A percentile compares a stretch with the other conserved stretches of the same genome.
phyloP scores from a whole-genome alignment of 2,329 filamentous ascomycete species.

The Tolypocladium album region DNA sequence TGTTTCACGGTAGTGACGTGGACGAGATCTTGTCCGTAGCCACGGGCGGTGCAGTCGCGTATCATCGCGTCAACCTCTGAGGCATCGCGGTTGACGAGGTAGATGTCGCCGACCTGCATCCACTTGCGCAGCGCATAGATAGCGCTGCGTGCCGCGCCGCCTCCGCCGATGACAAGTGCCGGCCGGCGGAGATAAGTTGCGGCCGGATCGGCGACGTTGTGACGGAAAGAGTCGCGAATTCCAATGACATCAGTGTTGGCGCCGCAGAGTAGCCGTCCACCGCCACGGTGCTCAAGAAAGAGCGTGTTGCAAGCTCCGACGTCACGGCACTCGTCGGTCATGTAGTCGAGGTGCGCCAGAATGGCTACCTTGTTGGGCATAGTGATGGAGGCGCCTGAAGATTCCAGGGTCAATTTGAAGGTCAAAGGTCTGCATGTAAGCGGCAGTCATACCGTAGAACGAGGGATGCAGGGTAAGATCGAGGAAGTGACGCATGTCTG shows the following conservation, averaged over 20 bases:
- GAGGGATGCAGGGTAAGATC: slow-evolving; percentile 41
- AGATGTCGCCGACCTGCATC: slow-evolving; percentile 58
- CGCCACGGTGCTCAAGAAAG: slow-evolving; percentile 45
- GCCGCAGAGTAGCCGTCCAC: slow-evolving; percentile 48
- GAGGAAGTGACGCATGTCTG: slow-evolving; percentile 36
- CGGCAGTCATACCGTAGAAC: slow-evolving; percentile 46
- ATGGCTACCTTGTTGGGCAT: slow-evolving; percentile 81
- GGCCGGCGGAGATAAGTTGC: slow-evolving; percentile 45
- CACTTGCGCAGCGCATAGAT: slow-evolving; percentile 65
- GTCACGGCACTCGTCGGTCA: slow-evolving; percentile 61
- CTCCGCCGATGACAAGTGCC: slow-evolving; percentile 65
- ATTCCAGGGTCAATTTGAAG: background rate
- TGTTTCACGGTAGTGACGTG: slow-evolving; percentile 53
- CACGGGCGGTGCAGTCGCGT: slow-evolving; percentile 46
- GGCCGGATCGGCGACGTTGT: slow-evolving; percentile 37
- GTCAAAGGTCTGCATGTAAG: background rate
- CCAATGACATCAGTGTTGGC: slow-evolving; percentile 77
- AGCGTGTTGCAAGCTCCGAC: slow-evolving; percentile 76
- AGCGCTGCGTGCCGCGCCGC: slow-evolving; percentile 67
- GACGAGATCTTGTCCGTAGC: slow-evolving; percentile 48
- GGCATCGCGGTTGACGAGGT: slow-evolving; percentile 66
- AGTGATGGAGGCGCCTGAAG: slow-evolving; percentile 56
- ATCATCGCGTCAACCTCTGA: slow-evolving; percentile 58
- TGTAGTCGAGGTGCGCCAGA: slow-evolving; percentile 59
- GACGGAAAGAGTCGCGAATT: slow-evolving; percentile 60